Evolutionary conservation across 306 rosid species (phyloP), one percentile per base, ranked within the genome.

Genomic region (Rosa chinensis): DNA sequence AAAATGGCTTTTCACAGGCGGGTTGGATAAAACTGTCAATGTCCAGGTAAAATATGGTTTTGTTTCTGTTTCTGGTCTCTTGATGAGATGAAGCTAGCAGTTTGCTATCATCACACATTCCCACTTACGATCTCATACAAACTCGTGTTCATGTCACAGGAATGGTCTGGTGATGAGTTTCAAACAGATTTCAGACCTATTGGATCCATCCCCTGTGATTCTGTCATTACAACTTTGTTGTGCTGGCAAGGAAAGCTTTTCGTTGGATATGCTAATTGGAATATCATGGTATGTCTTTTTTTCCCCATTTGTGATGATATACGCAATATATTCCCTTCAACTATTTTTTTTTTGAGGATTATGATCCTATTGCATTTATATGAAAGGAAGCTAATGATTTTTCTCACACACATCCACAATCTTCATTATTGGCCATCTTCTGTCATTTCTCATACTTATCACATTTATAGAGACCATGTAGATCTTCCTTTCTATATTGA

Each of bases 1-100:
- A 14, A 87, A 86, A 75, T 84, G 87, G 85, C 92, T 95, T n/a
- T 85, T 85, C 86, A 91, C 95, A 13, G 99, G 98, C 58, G 97
- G 99, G 39, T 75, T 94, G 89, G 97, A 92, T 83, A 95, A 90
- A 91, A 84, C 69, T 68, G 74, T 95, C 76, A 89, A 89, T 82
- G 85, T 90, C 79, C 98, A 94, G 97, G 98, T 94, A 67, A 78
- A 66, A 59, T 69, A 20, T 56, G 47, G n/a, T 52, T 35, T 71
- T 62, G 28, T 71, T 37, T 76, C 32, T 28, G 3, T 50, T 80
- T 20, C 43, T 1, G 14, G 4, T 55, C 49, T 43, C 10, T 45
- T 61, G 20, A 59, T 21, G 40, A 20, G 37, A 44, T 62, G 20
- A 62, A 59, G 39, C 64, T 74, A 14, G 2, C 13, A 56, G 63